phyloP scores from a whole-genome alignment of 1,284 basidiomycete genomes.

The Heterobasidion annosum region DNA sequence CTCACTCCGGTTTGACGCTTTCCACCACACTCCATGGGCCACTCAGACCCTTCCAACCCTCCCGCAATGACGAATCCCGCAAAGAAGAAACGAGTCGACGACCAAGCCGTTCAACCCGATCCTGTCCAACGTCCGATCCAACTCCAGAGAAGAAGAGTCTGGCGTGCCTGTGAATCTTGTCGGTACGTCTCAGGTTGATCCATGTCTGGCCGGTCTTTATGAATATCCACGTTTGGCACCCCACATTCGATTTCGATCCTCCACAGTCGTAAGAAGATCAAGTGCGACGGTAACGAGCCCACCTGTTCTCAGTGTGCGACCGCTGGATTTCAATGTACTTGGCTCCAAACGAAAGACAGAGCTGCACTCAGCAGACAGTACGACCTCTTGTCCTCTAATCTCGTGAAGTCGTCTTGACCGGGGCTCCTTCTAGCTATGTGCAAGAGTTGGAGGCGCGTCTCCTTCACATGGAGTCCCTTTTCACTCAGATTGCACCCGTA shows the following conservation, averaged over 20 bases:
- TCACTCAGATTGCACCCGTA: constrained; percentile 68
- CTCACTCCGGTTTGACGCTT: not conserved
- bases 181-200: constrained; percentile 36
- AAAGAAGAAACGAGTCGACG: constrained; percentile 66
- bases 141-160: constrained; percentile 66
- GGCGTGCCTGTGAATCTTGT: constrained; percentile 80
- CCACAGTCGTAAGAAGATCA: constrained; percentile 77
- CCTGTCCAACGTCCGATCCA: constrained; percentile 60
- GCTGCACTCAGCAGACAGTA: constrained; percentile 80
- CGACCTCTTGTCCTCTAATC: constrained; percentile 22
- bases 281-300: constrained; percentile 78
- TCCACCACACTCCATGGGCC: not conserved
- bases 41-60: not conserved
- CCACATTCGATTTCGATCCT: constrained; percentile 3
- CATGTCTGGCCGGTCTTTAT: constrained; percentile 3
- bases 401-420: constrained; percentile 10
- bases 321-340: constrained; percentile 69
- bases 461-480: constrained; percentile 75
- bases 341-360: constrained; percentile 81
- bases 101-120: constrained; percentile 42
- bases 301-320: constrained; percentile 73
- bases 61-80: constrained; percentile 47
- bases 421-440: constrained; percentile 51
- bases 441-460: constrained; percentile 80
- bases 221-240: no score